Percentiles rank a stretch among this genome's conserved stretches.
These are phyloP conservation scores for Phylloporus gajari DNA, from an alignment of 1,284 basidiomycete genomes.

Conservation along the genomic window DNA sequence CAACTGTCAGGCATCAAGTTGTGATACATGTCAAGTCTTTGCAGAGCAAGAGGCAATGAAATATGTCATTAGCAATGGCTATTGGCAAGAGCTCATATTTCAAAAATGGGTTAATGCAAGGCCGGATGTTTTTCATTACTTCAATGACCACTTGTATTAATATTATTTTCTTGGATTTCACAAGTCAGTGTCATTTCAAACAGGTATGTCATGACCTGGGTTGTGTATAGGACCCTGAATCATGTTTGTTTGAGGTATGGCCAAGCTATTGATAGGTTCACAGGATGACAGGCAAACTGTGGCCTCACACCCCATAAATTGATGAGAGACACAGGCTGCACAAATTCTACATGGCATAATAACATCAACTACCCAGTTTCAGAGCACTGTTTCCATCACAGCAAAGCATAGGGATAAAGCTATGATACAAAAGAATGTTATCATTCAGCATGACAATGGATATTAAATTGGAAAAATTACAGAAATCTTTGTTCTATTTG, in stretches of 20 bases:
- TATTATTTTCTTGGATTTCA: not conserved
- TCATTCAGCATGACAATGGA: not conserved
- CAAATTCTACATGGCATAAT: not conserved
- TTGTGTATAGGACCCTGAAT: too few species aligned
- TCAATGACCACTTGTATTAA: constrained; percentile 9
- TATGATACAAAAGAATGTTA: not conserved
- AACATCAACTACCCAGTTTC: not conserved
- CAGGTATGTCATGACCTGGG: not conserved
- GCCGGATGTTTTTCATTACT: too few species aligned
- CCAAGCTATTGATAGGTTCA: not conserved
- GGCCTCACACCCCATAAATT: not conserved
- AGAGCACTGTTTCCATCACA: not conserved
- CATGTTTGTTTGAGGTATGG: not conserved
- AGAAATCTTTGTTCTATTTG: constrained; percentile 9
- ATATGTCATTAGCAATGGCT: constrained; percentile 22
- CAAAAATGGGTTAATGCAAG: not conserved
- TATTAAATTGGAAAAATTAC: constrained; percentile 9
- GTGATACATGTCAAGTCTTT: constrained; percentile 28
- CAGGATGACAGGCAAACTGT: not conserved
- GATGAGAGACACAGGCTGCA: not conserved
- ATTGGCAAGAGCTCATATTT: not conserved
- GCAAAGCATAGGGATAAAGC: not conserved
- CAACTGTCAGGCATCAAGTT: constrained; percentile 27
- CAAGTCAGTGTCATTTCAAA: not conserved
- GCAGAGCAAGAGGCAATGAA: constrained; percentile 25